Evolutionary conservation across 169 alveolate genomes (phyloP).

Genomic region (Ichthyophthirius multifiliis): DNA sequence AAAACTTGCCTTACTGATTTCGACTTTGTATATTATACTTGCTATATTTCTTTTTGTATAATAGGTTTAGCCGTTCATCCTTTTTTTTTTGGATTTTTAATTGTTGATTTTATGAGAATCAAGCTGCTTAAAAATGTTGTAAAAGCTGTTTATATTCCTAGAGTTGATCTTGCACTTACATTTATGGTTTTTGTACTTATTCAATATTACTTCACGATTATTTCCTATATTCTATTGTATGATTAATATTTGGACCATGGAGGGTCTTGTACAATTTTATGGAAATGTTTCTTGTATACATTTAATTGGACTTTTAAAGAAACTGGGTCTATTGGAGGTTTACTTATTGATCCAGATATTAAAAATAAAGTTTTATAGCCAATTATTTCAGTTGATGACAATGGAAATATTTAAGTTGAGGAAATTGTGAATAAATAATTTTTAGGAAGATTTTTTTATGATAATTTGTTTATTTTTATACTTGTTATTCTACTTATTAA

Average conservation of each 20-base stretch:
- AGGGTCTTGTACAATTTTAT: constrained; percentile 7
- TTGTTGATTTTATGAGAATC: constrained; percentile 25
- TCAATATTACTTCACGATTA: constrained; percentile 25
- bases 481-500: constrained; percentile 31
- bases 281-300: constrained; percentile 17
- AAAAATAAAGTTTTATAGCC: background rate
- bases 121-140: constrained; percentile 12
- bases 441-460: constrained; percentile 31
- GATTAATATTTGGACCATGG: constrained; percentile 7
- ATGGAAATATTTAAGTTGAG: background rate
- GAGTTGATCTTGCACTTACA: constrained; percentile 21
- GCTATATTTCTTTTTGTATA: constrained; percentile 19
- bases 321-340: constrained; percentile 36
- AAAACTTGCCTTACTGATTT: constrained; percentile 25
- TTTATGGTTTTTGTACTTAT: constrained; percentile 27
- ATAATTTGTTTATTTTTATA: constrained; percentile 20
- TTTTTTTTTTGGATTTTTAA: constrained; percentile 24
- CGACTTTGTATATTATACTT: constrained; percentile 34
- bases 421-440: constrained; percentile 1
- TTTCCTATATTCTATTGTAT: constrained; percentile 12
- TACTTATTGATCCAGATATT: background rate
- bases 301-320: constrained; percentile 33
- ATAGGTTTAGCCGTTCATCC: constrained; percentile 41
- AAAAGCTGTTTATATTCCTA: constrained; percentile 42
- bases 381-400: too few relatives aligned